phyloP scores from a whole-genome alignment of 768 basidiomycete genomes.

The Lentinula edodes region DNA sequence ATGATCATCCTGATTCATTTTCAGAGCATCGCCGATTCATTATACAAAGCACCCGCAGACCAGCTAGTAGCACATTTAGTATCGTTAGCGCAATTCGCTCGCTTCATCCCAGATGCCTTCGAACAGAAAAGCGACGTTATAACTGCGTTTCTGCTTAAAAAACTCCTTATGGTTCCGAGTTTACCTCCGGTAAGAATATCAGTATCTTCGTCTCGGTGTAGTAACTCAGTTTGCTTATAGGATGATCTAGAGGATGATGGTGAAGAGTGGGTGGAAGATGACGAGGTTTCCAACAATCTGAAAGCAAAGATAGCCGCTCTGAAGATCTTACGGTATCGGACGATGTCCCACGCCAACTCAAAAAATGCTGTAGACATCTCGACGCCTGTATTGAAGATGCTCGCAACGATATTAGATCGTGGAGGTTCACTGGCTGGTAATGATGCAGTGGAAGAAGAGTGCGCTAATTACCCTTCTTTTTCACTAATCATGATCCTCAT shows the following conservation, averaged over 20 bases:
- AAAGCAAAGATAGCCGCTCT: slow-evolving; percentile 69
- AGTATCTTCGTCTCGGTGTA: not conserved
- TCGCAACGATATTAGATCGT: slow-evolving; percentile 63
- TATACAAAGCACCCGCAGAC: slow-evolving; percentile 43
- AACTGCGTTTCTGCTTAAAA: slow-evolving; percentile 64
- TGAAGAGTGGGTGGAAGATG: slow-evolving; percentile 76
- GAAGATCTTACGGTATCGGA: slow-evolving; percentile 79
- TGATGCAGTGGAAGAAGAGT: slow-evolving; percentile 50
- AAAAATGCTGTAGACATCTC: slow-evolving; percentile 62
- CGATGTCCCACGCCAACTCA: slow-evolving; percentile 57
- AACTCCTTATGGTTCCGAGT: slow-evolving; percentile 57
- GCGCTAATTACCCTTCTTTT: slow-evolving; percentile 12
- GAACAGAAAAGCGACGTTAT: slow-evolving; percentile 75
- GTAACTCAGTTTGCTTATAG: slow-evolving; percentile 24
- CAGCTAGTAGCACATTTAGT: slow-evolving; percentile 60
- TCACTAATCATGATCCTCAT: slow-evolving; percentile 8
- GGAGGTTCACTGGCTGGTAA: slow-evolving; percentile 53
- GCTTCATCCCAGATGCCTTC: slow-evolving; percentile 63
- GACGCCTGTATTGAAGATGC: slow-evolving; percentile 71
- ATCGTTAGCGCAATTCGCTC: slow-evolving; percentile 71
- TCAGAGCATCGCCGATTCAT: slow-evolving; percentile 53
- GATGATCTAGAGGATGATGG: slow-evolving; percentile 50
- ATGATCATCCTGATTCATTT: not conserved
- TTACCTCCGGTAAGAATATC: slow-evolving; percentile 33
- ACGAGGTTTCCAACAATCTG: slow-evolving; percentile 50